Evolutionary conservation across 768 basidiomycete genomes (phyloP), one percentile per base, ranked within the genome.

Genomic region (Tricholoma saponaceum): DNA sequence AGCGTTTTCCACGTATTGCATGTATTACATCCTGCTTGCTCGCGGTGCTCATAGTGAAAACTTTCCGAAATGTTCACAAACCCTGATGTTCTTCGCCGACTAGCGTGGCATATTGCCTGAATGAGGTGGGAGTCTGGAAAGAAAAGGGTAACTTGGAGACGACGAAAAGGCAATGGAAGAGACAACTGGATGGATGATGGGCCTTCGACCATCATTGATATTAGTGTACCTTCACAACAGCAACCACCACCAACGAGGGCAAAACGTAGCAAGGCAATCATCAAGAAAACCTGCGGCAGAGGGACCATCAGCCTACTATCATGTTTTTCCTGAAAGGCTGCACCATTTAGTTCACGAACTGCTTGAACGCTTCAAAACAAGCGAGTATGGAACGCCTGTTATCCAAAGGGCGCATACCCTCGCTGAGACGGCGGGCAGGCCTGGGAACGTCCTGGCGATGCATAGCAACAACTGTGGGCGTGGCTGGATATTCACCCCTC

Each of bases 281-380:
- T 52, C 28, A 52, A 52, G 51, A 35, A 52, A 52, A 52, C 32
- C 51, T 52, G 28, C 32, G 23, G 32, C 51, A 52, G 32, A 33
- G 51, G 51, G 50, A 51, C 50, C 50, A 52, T 52, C 51, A 52
- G 51, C 32, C 32, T 33, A 33, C 30, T n/a, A 35, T 52, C 51
- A 51, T 51, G 51, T 35, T 52, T 35, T 35, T 35, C 28, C 30
- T 32, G 32, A 35, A 52, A 52, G 51, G 23, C 28, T 35, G 32
- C 14, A 33, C 51, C 32, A 23, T 33, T 35, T 35, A 52, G 51
- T 52, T 52, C 51, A 47, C 25, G 13, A 47, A 47, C 46, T 47
- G 46, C 46, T 47, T 70, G 64, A 72, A 72, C 9, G 70, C 67
- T 62, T 72, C 72, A 55, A 59, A 70, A 60, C 70, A 70, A 14